Conservation (phyloP, 345 rosid species). For the Camelina hispida region DNA sequence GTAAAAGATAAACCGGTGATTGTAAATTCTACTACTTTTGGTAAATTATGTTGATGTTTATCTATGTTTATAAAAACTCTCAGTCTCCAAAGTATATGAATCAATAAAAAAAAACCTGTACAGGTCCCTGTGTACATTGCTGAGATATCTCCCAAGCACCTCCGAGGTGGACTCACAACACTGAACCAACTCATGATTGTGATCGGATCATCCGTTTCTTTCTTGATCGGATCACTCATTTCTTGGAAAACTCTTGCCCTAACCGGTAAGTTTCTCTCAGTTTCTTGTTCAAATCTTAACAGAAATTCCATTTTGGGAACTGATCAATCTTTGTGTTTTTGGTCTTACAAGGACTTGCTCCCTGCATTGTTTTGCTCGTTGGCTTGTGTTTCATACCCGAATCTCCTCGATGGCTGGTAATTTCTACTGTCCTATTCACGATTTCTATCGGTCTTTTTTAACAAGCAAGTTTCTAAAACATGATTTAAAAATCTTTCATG, state of each 20-base stretch:
- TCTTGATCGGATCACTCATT: conserved; percentile 67
- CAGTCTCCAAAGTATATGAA: neutral
- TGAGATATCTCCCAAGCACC: conserved; percentile 91
- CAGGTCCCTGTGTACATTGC: conserved; percentile 90
- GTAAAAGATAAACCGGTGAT: conserved; percentile 1
- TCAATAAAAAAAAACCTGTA: neutral
- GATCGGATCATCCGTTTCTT: conserved; percentile 66
- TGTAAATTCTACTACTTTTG: neutral
- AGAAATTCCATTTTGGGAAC: neutral
- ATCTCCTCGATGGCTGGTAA: conserved; percentile 97
- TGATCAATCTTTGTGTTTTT: conserved; percentile 22
- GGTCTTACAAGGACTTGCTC: conserved; percentile 60
- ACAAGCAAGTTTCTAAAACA: neutral
- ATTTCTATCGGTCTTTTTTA: neutral
- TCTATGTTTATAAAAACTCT: conserved; percentile 1
- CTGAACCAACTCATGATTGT: conserved; percentile 88
- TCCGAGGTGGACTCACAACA: conserved; percentile 88
- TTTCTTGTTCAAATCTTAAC: neutral
- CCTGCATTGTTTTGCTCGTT: conserved; percentile 69
- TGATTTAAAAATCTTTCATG: neutral
- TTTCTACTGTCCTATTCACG: neutral
- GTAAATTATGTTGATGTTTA: neutral
- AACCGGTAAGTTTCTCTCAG: conserved; percentile 52
- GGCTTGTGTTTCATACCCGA: conserved; percentile 82
- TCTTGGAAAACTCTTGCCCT: conserved; percentile 85